Evolutionary conservation across 1,139 yeast genomes (phyloP).

Genomic region (Pichia sp.): DNA sequence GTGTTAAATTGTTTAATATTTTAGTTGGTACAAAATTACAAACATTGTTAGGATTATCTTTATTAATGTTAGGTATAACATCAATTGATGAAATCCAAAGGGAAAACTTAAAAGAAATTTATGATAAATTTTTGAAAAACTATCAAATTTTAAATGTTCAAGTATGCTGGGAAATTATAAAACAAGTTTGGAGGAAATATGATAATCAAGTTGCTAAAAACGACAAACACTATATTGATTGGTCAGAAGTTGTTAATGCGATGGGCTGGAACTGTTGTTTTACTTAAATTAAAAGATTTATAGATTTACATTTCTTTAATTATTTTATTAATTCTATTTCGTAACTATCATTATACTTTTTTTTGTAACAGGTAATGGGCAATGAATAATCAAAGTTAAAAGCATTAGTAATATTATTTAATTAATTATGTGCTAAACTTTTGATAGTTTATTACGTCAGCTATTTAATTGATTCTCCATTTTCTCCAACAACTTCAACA

Average conservation of each 20-base stretch:
- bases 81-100: conserved; percentile 37
- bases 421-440: no score
- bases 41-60: conserved; percentile 44
- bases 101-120: conserved; percentile 32
- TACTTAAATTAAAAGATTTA: conserved; percentile 11
- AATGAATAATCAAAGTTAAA: no score
- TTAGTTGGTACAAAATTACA: conserved; percentile 44
- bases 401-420: no score
- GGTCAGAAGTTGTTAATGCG: conserved; percentile 27
- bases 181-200: conserved; percentile 24
- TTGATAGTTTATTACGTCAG: neutral
- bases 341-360: no score
- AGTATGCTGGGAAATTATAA: conserved; percentile 26
- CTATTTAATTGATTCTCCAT: neutral
- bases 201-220: conserved; percentile 15
- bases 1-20: conserved; percentile 33
- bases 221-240: conserved; percentile 21
- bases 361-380: no score
- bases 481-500: conserved; percentile 1
- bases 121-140: conserved; percentile 27
- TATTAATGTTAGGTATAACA: conserved; percentile 45
- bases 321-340: no score
- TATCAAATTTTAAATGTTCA: conserved; percentile 27
- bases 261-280: conserved; percentile 30
- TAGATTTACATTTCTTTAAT: neutral